phyloP scores from a whole-genome alignment of 148 eudicot genomes.

The Rhododendron kiyosumense region DNA sequence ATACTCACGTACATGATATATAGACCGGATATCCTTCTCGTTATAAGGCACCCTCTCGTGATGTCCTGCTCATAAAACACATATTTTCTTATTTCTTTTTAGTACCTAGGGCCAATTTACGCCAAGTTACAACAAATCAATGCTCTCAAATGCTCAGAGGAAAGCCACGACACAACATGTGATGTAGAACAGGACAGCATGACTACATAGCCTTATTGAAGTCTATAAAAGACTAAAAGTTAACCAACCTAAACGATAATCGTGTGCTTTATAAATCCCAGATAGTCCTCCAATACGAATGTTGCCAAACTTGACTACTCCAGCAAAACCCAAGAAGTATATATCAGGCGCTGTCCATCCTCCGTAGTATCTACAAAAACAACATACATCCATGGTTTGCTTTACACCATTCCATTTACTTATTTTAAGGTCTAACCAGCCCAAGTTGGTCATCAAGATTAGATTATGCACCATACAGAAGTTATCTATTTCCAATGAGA shows the following conservation, averaged over 20 bases:
- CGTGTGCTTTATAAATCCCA: slow-evolving; percentile 75
- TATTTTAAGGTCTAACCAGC: not conserved
- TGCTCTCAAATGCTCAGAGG: not conserved
- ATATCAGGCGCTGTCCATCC: slow-evolving; percentile 98
- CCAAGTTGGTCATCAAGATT: not conserved
- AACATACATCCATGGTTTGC: not conserved
- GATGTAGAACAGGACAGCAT: not conserved
- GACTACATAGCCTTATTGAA: not conserved
- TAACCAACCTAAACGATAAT: slow-evolving; percentile 69
- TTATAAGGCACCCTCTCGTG: slow-evolving; percentile 87
- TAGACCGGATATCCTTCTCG: slow-evolving; percentile 61
- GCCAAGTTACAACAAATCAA: not conserved
- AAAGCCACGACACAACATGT: not conserved
- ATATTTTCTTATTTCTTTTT: not conserved
- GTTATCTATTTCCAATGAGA: not conserved
- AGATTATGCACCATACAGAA: not conserved
- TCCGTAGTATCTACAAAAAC: slow-evolving; percentile 78
- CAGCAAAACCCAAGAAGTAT: slow-evolving; percentile 93
- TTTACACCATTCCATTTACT: not conserved
- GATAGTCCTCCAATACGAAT: slow-evolving; percentile 95
- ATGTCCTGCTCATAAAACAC: slow-evolving; percentile 60
- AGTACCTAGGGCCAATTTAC: not conserved
- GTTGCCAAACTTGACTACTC: slow-evolving; percentile 90
- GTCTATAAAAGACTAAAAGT: not conserved
- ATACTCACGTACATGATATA: slow-evolving; percentile 95